phyloP scores from a whole-genome alignment of 495 filamentous ascomycete genomes.

The Penicillium cinerascens region DNA sequence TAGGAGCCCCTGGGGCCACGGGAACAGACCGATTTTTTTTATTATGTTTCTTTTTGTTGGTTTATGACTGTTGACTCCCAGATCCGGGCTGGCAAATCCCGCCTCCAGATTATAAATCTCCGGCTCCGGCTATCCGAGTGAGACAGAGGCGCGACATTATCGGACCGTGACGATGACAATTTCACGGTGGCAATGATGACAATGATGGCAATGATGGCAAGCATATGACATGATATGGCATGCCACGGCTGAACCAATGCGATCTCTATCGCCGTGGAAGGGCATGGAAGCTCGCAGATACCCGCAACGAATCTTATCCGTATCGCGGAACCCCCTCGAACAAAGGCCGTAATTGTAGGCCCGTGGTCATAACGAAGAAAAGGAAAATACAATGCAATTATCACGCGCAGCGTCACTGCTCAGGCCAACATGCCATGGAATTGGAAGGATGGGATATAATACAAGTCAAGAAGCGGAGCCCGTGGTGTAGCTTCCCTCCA shows the following conservation, averaged over 20 bases:
- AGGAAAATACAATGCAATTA: neutral
- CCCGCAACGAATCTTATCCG: neutral
- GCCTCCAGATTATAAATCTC: slow-evolving; percentile 8
- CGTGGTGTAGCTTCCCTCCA: neutral
- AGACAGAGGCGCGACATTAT: neutral
- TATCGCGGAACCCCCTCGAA: neutral
- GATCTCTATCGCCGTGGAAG: neutral
- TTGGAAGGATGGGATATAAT: neutral
- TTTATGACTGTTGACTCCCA: neutral
- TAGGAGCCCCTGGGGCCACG: slow-evolving; percentile 6
- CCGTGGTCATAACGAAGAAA: neutral
- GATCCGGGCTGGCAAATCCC: neutral
- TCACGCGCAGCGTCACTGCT: neutral
- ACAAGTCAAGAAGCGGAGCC: neutral
- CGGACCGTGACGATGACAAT: neutral
- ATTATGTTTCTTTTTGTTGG: neutral
- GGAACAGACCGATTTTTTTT: slow-evolving; percentile 14
- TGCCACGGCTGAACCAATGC: no score
- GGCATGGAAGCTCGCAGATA: slow-evolving; percentile 1
- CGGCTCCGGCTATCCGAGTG: neutral
- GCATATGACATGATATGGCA: neutral
- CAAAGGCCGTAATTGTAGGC: neutral
- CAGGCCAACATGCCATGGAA: neutral
- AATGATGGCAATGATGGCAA: neutral
- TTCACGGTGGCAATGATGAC: neutral